Conservation (phyloP, 2,329 filamentous ascomycete species). For the Aspergillus vadensis region DNA sequence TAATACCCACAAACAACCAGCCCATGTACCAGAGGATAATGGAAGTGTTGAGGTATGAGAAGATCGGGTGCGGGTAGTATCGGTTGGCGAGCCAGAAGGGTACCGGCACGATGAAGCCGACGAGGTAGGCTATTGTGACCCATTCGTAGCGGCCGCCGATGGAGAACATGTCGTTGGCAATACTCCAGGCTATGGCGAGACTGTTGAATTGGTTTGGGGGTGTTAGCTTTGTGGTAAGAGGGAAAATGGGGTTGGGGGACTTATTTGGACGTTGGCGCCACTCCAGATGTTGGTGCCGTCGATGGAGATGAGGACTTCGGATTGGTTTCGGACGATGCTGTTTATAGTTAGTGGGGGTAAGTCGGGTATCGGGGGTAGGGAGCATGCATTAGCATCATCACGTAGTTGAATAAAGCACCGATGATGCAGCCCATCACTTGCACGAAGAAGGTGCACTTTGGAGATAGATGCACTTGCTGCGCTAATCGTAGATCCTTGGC, state of each 20-base stretch:
- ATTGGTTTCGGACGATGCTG: constrained; percentile 5
- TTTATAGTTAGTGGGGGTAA: neutral
- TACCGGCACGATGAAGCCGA: constrained; percentile 3
- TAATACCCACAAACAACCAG: constrained; percentile 6
- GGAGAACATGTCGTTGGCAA: constrained; percentile 12
- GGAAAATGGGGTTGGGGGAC: neutral
- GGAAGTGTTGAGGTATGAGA: constrained; percentile 12
- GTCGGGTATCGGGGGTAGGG: too few species aligned
- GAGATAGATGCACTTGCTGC: constrained; percentile 4
- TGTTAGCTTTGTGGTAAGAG: neutral
- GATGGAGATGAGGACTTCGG: constrained; percentile 1
- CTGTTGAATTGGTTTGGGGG: constrained; percentile 4
- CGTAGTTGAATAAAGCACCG: constrained; percentile 6
- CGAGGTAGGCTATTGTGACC: constrained; percentile 5
- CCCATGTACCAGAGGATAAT: constrained; percentile 9
- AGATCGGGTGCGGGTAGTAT: neutral
- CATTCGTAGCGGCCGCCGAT: constrained; percentile 8
- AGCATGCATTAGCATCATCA: constrained; percentile 4
- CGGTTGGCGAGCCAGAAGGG: constrained; percentile 5
- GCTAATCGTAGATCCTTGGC: constrained; percentile 6
- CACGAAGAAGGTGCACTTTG: constrained; percentile 6
- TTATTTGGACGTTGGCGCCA: constrained; percentile 6
- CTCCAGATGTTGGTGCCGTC: constrained; percentile 10
- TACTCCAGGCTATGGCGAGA: constrained; percentile 7
- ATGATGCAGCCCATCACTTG: constrained; percentile 1